Percentiles rank a stretch among this genome's conserved stretches.
phyloP scores from a whole-genome alignment of 306 rosid genomes.

The Acacia acuminata region DNA sequence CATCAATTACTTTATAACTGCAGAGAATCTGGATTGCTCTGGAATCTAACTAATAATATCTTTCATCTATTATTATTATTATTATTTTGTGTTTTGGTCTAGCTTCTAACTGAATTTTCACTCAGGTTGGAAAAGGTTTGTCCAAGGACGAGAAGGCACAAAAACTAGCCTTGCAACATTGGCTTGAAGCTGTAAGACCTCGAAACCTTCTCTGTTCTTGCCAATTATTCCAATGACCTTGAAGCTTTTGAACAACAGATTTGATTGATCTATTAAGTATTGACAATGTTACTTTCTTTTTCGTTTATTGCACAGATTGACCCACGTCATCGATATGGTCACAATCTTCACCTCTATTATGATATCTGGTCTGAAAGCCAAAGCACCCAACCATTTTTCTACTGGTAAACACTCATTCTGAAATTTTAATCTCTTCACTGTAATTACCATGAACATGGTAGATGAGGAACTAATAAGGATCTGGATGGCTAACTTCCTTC shows the following conservation, averaged over 20 bases:
- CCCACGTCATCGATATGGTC: slow-evolving; percentile 96
- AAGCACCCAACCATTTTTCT: slow-evolving; percentile 88
- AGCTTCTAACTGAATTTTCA: slow-evolving; percentile 11
- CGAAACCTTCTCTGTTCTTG: neutral
- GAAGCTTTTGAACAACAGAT: neutral
- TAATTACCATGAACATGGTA: neutral
- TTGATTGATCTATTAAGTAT: neutral
- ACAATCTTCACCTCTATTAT: slow-evolving; percentile 83
- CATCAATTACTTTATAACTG: neutral
- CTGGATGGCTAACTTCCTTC: slow-evolving; percentile 7
- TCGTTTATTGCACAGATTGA: slow-evolving; percentile 59
- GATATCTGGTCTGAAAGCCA: slow-evolving; percentile 81
- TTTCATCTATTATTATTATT: neutral
- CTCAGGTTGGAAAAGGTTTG: slow-evolving; percentile 77
- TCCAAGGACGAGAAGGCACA: slow-evolving; percentile 84
- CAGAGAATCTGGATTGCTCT: neutral
- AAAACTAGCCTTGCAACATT: slow-evolving; percentile 77
- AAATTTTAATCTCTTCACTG: neutral
- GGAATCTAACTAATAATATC: neutral
- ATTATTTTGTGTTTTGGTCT: neutral
- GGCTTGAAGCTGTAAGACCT: slow-evolving; percentile 84
- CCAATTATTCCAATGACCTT: neutral
- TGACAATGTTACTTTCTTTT: neutral
- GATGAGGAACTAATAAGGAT: neutral
- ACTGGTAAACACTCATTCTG: slow-evolving; percentile 56